Base-by-base conservation (phyloP, 139 green algal species). In the Auxenochlorella pyrenoidosa region DNA sequence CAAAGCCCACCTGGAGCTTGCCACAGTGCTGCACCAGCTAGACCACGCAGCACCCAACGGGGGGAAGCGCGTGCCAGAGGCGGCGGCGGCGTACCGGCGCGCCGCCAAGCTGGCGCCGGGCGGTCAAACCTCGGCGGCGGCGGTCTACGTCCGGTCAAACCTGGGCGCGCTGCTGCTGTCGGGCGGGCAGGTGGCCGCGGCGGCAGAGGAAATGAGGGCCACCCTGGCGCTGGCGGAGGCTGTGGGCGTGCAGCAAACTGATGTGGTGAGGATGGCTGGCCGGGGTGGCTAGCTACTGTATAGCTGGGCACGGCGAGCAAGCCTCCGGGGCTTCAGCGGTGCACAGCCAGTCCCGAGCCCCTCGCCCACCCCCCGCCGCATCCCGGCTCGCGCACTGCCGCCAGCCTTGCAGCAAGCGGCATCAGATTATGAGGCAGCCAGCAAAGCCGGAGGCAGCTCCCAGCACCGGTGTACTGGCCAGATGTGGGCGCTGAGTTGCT, bases 81-180 rank as follows among this genome's bases (percentile, higher is more conserved):
- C 94, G 40, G 93, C 90, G 28, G 41, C 72, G 18, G 83, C 87
- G 3, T 96, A 96, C 92, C 85, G 90, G 88, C 92, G 65, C 43
- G 75, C 85, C 19, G 34, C 65, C 28, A 70, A 77, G 79, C 77
- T 82, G 40, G 88, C 88, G 51, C 68, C 82, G 38, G n/a, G 36
- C 0, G 38, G 15, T 80, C 44, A 54, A 4, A 51, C 30, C 24
- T 32, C 76, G 5, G 47, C 58, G 0, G 77, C 59, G 8, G 38
- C 58, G 18, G 68, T 76, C 70, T 75, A 75, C 5, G 26, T 93
- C 0, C 70, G 43, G 38, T 86, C 82, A 44, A 94, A 94, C 78
- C 86, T 95, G 38, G 93, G 88, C 0, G 93, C 91, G 21, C 90
- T 95, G 77, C 83, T 95, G 70, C 89, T 95, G 84, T 73, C 81